phyloP scores from a whole-genome alignment of 352 stramenopile species.

The Globisporangium nunn region DNA sequence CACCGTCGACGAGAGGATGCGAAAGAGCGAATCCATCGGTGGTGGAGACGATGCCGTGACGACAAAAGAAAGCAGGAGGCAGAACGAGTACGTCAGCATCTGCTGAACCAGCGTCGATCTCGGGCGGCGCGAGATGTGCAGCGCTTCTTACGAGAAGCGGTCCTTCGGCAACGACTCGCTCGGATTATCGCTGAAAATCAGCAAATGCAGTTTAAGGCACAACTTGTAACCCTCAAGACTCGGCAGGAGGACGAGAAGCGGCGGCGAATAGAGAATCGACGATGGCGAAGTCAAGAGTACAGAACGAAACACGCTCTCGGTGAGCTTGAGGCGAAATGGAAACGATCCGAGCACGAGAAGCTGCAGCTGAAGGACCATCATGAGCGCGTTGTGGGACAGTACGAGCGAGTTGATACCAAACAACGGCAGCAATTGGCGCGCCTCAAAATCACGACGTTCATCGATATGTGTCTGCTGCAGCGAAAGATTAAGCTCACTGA shows the following conservation, averaged over 20 bases:
- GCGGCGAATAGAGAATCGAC: slow-evolving; percentile 29
- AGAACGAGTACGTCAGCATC: slow-evolving; percentile 8
- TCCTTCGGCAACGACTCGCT: slow-evolving; percentile 29
- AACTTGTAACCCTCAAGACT: slow-evolving; percentile 36
- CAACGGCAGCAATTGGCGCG: slow-evolving; percentile 17
- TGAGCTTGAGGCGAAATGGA: slow-evolving; percentile 40
- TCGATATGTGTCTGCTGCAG: slow-evolving; percentile 21
- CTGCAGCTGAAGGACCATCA: slow-evolving; percentile 19
- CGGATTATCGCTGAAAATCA: slow-evolving; percentile 22
- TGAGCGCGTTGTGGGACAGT: slow-evolving; percentile 21
- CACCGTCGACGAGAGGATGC: slow-evolving; percentile 16
- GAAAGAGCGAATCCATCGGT: slow-evolving; percentile 30
- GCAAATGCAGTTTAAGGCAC: slow-evolving; percentile 34
- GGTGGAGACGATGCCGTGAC: slow-evolving; percentile 26
- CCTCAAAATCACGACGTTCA: slow-evolving; percentile 35
- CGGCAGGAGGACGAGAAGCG: slow-evolving; percentile 35
- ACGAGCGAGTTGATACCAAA: slow-evolving; percentile 20
- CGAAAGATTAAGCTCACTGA: slow-evolving; percentile 18
- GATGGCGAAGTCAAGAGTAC: slow-evolving; percentile 20
- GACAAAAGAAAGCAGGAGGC: slow-evolving; percentile 6
- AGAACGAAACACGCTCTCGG: slow-evolving; percentile 25
- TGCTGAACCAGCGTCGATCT: slow-evolving; percentile 14
- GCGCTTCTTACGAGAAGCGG: slow-evolving; percentile 33
- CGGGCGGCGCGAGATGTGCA: slow-evolving; percentile 30
- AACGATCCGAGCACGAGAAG: slow-evolving; percentile 22